Conservation (phyloP, 345 rosid genomes). For the Bruguiera sexangula region DNA sequence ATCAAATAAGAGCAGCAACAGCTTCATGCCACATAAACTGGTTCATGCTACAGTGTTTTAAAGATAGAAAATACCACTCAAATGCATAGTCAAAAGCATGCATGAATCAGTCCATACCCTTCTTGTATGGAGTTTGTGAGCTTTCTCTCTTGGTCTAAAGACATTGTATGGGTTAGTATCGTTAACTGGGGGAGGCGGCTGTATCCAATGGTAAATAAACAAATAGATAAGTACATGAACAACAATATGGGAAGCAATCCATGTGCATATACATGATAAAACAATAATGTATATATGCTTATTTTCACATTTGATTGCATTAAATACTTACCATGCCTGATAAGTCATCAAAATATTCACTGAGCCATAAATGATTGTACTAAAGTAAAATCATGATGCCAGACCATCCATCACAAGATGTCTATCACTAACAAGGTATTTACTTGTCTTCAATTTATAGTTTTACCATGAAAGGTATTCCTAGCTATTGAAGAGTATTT, state of each 20-base stretch:
- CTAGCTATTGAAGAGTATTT: too few relatives aligned
- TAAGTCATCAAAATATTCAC: too few relatives aligned
- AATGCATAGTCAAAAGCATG: neutral
- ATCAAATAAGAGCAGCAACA: slow-evolving; percentile 7
- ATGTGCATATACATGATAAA: neutral
- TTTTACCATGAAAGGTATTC: too few relatives aligned
- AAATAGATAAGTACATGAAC: slow-evolving; percentile 10
- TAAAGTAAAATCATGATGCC: too few relatives aligned
- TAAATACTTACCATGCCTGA: too few relatives aligned
- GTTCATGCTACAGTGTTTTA: too few relatives aligned
- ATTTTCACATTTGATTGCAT: neutral
- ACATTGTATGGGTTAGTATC: slow-evolving; percentile 97
- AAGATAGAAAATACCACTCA: too few relatives aligned
- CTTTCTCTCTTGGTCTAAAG: slow-evolving; percentile 95
- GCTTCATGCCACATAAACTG: too few relatives aligned
- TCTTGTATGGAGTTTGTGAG: slow-evolving; percentile 94
- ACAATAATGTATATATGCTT: neutral
- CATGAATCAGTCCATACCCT: slow-evolving; percentile 46
- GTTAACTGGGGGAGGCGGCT: slow-evolving; percentile 98
- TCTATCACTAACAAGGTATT: too few relatives aligned
- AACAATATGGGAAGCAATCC: neutral
- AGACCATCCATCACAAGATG: too few relatives aligned
- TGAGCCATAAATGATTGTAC: too few relatives aligned
- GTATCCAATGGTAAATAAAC: slow-evolving; percentile 22
- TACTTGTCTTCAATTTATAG: too few relatives aligned